phyloP scores from a whole-genome alignment of 2,329 filamentous ascomycete species.

The Pestalotiopsis sp. region DNA sequence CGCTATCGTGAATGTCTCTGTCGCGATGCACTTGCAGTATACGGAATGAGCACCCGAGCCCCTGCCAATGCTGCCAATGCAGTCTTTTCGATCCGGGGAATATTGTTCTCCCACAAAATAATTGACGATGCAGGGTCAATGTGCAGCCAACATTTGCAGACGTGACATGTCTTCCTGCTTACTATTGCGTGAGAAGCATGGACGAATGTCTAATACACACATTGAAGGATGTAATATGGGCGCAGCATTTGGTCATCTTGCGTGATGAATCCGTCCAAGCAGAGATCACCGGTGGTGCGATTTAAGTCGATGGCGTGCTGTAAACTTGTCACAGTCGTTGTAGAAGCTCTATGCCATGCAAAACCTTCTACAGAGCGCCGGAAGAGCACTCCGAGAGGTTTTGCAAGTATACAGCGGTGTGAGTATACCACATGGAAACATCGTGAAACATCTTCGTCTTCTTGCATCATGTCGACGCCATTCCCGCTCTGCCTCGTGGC shows the following conservation, averaged over 20 bases:
- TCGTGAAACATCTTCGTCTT: neutral
- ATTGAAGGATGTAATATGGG: neutral
- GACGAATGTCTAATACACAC: neutral
- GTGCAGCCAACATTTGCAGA: neutral
- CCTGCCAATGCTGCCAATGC: neutral
- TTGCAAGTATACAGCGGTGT: neutral
- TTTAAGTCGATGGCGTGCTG: neutral
- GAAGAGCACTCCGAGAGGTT: neutral
- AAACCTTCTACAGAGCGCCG: neutral
- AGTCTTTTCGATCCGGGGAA: neutral
- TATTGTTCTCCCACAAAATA: neutral
- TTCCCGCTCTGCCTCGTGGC: neutral
- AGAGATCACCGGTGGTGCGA: neutral
- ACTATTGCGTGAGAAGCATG: neutral
- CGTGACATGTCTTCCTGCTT: neutral
- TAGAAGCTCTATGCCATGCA: neutral
- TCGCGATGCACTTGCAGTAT: conserved; percentile 7
- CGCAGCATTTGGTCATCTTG: neutral
- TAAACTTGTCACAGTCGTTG: neutral
- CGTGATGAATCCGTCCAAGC: neutral
- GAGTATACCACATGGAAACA: neutral
- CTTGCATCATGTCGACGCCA: neutral
- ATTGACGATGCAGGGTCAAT: neutral
- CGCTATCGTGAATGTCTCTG: conserved; percentile 8
- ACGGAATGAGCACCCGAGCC: conserved; percentile 7